A percentile compares a stretch with the other conserved stretches of the same genome.
phyloP scores from a whole-genome alignment of 306 rosid genomes.

The Calophaca sinica region DNA sequence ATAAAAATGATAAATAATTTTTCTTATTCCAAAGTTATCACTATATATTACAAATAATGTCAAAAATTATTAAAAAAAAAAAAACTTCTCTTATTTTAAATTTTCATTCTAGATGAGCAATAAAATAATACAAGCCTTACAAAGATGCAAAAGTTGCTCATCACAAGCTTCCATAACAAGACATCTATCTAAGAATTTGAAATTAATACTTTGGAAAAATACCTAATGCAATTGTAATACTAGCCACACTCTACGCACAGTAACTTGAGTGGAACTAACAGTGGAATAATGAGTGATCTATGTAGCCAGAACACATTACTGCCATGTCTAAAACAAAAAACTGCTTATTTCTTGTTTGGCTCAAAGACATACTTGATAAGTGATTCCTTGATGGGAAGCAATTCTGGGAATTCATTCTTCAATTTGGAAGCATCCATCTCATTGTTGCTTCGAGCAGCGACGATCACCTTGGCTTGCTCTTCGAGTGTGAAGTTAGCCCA shows the following conservation, averaged over 20 bases:
- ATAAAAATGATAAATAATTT: background rate
- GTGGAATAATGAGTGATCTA: background rate
- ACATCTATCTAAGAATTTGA: constrained; percentile 31
- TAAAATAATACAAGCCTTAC: constrained; percentile 41
- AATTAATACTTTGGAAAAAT: constrained; percentile 25
- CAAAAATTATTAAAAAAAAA: background rate
- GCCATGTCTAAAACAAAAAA: constrained; percentile 30
- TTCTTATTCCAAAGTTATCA: constrained; percentile 14
- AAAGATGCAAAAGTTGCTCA: constrained; percentile 23
- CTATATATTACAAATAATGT: background rate
- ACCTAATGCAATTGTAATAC: constrained; percentile 31
- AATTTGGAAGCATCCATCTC: constrained; percentile 84
- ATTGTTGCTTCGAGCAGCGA: constrained; percentile 90
- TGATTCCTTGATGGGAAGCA: constrained; percentile 83
- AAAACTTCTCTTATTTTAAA: constrained; percentile 17
- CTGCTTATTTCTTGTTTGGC: constrained; percentile 68
- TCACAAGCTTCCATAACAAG: constrained; percentile 35
- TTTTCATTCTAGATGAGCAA: constrained; percentile 46
- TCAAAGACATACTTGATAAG: constrained; percentile 72
- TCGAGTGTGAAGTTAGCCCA: constrained; percentile 79
- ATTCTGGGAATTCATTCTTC: constrained; percentile 82
- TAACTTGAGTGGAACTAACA: constrained; percentile 36
- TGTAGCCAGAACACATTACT: too few species aligned
- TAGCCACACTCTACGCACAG: constrained; percentile 36
- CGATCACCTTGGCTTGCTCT: constrained; percentile 91